Conservation (phyloP, 352 stramenopile species). For the Pythium rishiriense region DNA sequence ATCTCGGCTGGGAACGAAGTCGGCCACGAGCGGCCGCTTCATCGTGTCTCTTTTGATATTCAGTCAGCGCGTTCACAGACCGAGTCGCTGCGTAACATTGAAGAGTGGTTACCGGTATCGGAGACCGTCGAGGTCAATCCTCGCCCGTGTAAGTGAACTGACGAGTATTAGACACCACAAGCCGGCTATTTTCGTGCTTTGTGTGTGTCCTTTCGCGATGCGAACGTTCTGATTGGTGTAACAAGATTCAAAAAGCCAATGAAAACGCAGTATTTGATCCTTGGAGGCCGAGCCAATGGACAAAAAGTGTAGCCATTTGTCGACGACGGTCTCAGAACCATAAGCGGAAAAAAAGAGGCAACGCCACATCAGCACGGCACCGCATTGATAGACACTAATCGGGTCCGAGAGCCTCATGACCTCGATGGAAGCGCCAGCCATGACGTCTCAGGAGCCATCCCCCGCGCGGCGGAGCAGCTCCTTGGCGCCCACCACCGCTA, state of each 20-base stretch:
- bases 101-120: no score
- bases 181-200: background rate
- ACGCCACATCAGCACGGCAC: no score
- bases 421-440: constrained; percentile 5
- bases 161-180: no score
- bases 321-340: background rate
- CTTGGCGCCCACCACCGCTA: background rate
- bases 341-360: background rate
- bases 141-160: no score
- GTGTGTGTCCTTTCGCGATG: background rate
- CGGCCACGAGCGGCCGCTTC: background rate
- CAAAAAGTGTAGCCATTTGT: constrained; percentile 5
- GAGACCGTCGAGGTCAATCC: no score
- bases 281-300: constrained; percentile 10
- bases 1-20: background rate
- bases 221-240: background rate
- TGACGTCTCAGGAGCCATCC: constrained; percentile 8
- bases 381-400: background rate
- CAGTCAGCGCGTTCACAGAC: no score
- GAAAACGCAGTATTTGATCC: background rate
- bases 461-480: constrained; percentile 9
- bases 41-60: background rate
- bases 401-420: background rate
- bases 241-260: no score
- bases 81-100: background rate